Base-by-base conservation (phyloP, 768 basidiomycete genomes). In the Pleurotus cornucopiae region DNA sequence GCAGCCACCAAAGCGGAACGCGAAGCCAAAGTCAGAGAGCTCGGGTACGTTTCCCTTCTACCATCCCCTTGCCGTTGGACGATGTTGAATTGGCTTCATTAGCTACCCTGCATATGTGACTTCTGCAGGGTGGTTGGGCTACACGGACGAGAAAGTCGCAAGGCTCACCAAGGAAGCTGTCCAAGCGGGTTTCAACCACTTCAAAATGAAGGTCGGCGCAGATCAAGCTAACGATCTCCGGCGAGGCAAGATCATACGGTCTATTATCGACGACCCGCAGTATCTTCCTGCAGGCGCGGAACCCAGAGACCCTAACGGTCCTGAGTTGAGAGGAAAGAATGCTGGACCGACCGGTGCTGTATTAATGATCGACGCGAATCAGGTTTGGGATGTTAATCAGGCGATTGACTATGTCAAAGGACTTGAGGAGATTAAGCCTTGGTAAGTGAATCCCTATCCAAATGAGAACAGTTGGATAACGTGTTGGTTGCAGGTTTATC, bases 171-270 rank as follows among this genome's bases (percentile, higher is more conserved):
- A 85, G 64, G 91, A 94, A 66, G 91, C 94, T 30, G 77, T 98
- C 51, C 71, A 79, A 20, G 83, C 81, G 44, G 95, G 95, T 18
- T 98, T 98, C 82, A 96, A 92, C 73, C 94, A 97, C 74, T 98
- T 98, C 83, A 98, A 98, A 74, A 94, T 98, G 87, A 98, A 98
- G 76, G 96, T 98, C 61, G 96, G 96, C 53, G 87, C 89, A 21
- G 79, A 90, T 71, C 76, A 82, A 56, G 81, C 84, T 39, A 84
- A 87, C 67, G 96, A 97, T 71, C 75, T 94, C 51, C 87, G 93
- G 49, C 86, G 95, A 54, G 92, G 93, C 18, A 82, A 80, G 63
- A 79, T 98, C 64, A 95, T 98, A 62, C 86, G 96, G 56, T 91
- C 89, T 46, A 90, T 98, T 71, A 97, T 98, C 68, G 96, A 98